A percentile compares a stretch with the other conserved stretches of the same genome.
Evolutionary conservation across 768 basidiomycete species (phyloP).

Genomic region (Tulasnella sp.): DNA sequence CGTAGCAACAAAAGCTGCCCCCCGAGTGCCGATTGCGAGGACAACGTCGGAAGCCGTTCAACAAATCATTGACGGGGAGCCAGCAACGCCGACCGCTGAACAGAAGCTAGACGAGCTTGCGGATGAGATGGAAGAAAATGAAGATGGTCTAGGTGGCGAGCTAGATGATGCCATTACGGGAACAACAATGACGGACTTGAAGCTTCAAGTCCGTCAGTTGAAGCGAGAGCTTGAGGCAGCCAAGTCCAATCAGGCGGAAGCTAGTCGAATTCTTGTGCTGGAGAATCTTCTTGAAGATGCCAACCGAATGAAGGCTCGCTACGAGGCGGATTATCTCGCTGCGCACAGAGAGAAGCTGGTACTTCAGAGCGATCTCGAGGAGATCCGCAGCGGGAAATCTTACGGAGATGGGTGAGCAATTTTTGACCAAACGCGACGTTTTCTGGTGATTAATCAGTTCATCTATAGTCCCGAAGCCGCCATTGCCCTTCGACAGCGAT

Average conservation of each 20-base stretch:
- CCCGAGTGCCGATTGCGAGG: neutral
- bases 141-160: conserved; percentile 66
- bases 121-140: conserved; percentile 36
- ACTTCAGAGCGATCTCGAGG: conserved; percentile 73
- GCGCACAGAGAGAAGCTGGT: conserved; percentile 77
- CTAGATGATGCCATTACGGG: conserved; percentile 79
- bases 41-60: conserved; percentile 41
- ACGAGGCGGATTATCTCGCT: conserved; percentile 79
- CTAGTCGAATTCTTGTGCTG: conserved; percentile 70
- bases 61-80: conserved; percentile 14
- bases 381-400: conserved; percentile 80
- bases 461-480: conserved; percentile 65
- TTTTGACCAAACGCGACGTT: neutral
- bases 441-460: neutral
- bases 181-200: conserved; percentile 85
- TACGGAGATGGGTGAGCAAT: conserved; percentile 65
- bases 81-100: conserved; percentile 28
- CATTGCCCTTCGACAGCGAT: conserved; percentile 75
- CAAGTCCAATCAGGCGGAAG: conserved; percentile 65
- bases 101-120: conserved; percentile 20
- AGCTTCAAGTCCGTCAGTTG: conserved; percentile 74
- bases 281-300: conserved; percentile 90
- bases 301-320: conserved; percentile 79
- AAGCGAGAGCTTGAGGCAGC: conserved; percentile 71
- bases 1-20: conserved; percentile 28